Conservation (phyloP, 2,329 filamentous ascomycete species). For the Aspergillus phoenicis region DNA sequence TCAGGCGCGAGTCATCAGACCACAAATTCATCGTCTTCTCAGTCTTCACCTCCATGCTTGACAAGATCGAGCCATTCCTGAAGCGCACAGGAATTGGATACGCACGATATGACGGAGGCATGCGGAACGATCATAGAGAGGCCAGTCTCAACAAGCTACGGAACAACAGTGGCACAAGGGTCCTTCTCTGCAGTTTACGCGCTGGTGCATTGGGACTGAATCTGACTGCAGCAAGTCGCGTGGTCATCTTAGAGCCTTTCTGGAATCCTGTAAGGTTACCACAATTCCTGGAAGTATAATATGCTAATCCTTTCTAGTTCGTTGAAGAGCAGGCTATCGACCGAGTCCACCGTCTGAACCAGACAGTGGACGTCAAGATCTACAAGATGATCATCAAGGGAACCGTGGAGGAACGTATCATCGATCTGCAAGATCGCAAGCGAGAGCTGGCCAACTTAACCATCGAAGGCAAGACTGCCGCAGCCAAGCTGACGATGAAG, state of each 20-base stretch:
- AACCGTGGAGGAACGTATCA: slow-evolving; percentile 89
- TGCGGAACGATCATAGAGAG: slow-evolving; percentile 92
- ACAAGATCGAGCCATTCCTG: slow-evolving; percentile 92
- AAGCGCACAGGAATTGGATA: slow-evolving; percentile 72
- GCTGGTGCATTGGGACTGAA: slow-evolving; percentile 93
- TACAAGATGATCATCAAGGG: slow-evolving; percentile 88
- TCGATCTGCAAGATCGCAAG: slow-evolving; percentile 94
- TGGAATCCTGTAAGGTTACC: slow-evolving; percentile 79
- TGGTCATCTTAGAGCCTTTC: slow-evolving; percentile 95
- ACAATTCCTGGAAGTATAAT: slow-evolving; percentile 13
- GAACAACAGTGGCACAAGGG: slow-evolving; percentile 71
- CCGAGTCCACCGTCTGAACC: slow-evolving; percentile 95
- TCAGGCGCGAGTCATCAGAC: slow-evolving; percentile 73
- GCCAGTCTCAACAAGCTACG: slow-evolving; percentile 77
- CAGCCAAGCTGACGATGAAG: slow-evolving; percentile 83
- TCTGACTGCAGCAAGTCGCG: slow-evolving; percentile 86
- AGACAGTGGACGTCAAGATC: slow-evolving; percentile 90
- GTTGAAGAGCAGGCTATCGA: slow-evolving; percentile 99
- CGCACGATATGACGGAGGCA: slow-evolving; percentile 90
- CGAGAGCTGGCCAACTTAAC: slow-evolving; percentile 86
- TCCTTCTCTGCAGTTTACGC: slow-evolving; percentile 90
- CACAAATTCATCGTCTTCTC: slow-evolving; percentile 99
- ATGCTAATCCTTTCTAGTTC: slow-evolving; percentile 59
- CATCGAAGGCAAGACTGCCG: slow-evolving; percentile 76
- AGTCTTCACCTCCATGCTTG: slow-evolving; percentile 97